Evolutionary conservation across 2,329 filamentous ascomycete genomes (phyloP), one percentile per base, ranked within the genome.

Genomic region (Thelonectria olida): DNA sequence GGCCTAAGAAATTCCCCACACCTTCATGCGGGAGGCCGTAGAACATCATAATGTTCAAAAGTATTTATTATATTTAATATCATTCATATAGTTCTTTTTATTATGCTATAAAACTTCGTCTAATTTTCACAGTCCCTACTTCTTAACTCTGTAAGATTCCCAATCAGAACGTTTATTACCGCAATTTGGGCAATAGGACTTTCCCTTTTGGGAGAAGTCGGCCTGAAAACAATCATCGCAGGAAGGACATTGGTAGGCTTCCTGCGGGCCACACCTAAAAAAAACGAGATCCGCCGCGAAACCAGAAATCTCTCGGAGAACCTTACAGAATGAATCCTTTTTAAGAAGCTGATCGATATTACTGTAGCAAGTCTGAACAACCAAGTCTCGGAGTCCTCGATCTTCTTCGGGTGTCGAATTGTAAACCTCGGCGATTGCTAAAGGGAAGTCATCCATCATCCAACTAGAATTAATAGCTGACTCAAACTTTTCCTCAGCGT

Each of bases 381-480:
- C 49, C 53, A 61, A 54, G 53, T 64, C 61, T 12, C 61, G 61
- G 47, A 64, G 61, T 13, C 61, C 61, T 44, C 57, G 31, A 47
- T 64, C 61, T 31, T 45, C 34, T 7, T 28, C 9, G 20, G 61
- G 57, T 0, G 58, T 64, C 25, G 52, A 58, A 12, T 45, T 53
- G 25, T 61, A 64, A 7, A 51, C 57, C 8, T 58, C 19, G 28
- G 27, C 47, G 53, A 61, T 31, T 27, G 61, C 61, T 45, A 61
- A 41, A 22, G 58, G 57, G 34, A 61, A 64, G 17, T 64, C 61
- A 34, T 58, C 61, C 53, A 61, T 54, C 19, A 20, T 51, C 61
- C 61, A 64, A n/a, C 61, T 42, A 39, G 52, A n/a, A 10, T 31
- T 44, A 17, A 64, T 58, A 5, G 57, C 52, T 2, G 4, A 17